A percentile compares a stretch with the other conserved stretches of the same genome.
These are phyloP conservation scores for Cystoisospora suis DNA, from an alignment of 169 alveolate genomes.

Conservation along the genomic window DNA sequence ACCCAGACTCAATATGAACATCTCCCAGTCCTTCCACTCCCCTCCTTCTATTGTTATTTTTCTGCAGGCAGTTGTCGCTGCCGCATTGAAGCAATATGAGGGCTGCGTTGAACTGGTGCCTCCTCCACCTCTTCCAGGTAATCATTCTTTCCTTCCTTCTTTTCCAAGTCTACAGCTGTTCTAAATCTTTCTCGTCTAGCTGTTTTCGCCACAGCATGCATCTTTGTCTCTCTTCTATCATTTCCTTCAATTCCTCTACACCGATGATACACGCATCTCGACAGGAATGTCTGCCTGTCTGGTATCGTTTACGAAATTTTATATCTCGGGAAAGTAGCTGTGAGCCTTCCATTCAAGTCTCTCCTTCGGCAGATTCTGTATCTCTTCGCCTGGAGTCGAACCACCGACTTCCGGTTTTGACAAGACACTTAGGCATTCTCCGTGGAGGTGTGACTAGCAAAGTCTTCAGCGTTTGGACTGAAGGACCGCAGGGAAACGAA, in stretches of 20 bases:
- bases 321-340: background rate
- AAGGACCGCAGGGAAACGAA: too few species aligned
- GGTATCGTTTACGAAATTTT: background rate
- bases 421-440: too few species aligned
- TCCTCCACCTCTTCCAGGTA: conserved; percentile 69
- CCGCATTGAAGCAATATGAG: conserved; percentile 37
- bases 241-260: background rate
- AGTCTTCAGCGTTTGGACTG: too few species aligned
- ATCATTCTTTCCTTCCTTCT: background rate
- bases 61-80: conserved; percentile 77
- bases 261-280: background rate
- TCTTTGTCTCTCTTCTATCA: background rate
- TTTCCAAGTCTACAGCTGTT: background rate
- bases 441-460: too few species aligned
- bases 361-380: too few species aligned
- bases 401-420: too few species aligned
- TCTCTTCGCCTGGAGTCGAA: too few species aligned
- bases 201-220: background rate
- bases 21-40: too few species aligned
- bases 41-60: background rate
- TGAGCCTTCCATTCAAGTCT: background rate
- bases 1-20: too few species aligned
- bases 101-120: conserved; percentile 55
- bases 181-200: background rate
- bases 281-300: background rate